Percentiles rank a stretch among this genome's conserved stretches.
These are phyloP conservation scores for Tricholoma sp. DNA, from an alignment of 768 basidiomycete species.

Conservation along the genomic window DNA sequence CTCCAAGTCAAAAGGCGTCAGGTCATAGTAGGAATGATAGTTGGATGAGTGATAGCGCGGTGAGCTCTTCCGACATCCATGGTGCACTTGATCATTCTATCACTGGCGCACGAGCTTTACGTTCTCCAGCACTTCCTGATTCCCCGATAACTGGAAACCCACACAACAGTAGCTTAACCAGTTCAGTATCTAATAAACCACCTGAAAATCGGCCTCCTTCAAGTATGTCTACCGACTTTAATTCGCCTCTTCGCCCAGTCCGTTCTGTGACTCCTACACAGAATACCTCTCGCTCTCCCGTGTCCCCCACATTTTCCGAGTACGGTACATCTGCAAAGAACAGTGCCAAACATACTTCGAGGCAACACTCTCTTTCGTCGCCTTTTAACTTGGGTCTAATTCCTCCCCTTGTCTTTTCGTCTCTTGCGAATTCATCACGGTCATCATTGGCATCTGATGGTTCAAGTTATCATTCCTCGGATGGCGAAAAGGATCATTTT, in stretches of 20 bases:
- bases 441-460: slow-evolving; percentile 78
- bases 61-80: slow-evolving; percentile 26
- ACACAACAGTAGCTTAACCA: slow-evolving; percentile 24
- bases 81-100: slow-evolving; percentile 33
- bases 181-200: slow-evolving; percentile 21
- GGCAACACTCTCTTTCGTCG: slow-evolving; percentile 45
- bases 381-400: slow-evolving; percentile 49
- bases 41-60: slow-evolving; percentile 40
- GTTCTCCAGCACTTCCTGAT: slow-evolving; percentile 56
- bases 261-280: slow-evolving; percentile 72
- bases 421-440: slow-evolving; percentile 68
- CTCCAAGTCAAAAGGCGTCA: slow-evolving; percentile 21
- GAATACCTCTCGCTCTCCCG: slow-evolving; percentile 42
- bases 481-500: slow-evolving; percentile 54
- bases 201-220: slow-evolving; percentile 39
- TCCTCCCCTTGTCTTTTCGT: slow-evolving; percentile 62
- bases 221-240: slow-evolving; percentile 46
- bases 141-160: slow-evolving; percentile 43
- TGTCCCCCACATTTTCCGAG: slow-evolving; percentile 44
- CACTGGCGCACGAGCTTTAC: slow-evolving; percentile 41
- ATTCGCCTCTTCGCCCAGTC: slow-evolving; percentile 37
- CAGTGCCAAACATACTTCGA: slow-evolving; percentile 47
- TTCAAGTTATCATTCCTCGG: slow-evolving; percentile 84
- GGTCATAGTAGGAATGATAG: slow-evolving; percentile 57
- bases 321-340: slow-evolving; percentile 34